A percentile compares a stretch with the other conserved stretches of the same genome.
phyloP scores from a whole-genome alignment of 495 filamentous ascomycete genomes.

The Aspergillus ellipticus region DNA sequence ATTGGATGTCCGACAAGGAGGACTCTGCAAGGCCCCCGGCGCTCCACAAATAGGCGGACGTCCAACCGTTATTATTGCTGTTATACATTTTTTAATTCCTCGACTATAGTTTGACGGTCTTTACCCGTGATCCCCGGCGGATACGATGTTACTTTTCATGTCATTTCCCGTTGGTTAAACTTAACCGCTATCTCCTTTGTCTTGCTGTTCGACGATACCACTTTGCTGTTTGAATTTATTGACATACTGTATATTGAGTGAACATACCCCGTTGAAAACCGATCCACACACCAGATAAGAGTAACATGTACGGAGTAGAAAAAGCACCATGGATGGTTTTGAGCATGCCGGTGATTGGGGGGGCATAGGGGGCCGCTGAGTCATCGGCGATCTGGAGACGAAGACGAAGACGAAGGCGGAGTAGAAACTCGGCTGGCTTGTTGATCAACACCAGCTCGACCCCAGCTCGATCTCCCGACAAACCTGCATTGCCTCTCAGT shows the following conservation, averaged over 20 bases:
- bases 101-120: not conserved
- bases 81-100: not conserved
- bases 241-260: not conserved
- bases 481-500: too few species aligned
- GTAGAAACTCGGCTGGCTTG: too few species aligned
- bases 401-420: too few species aligned
- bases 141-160: not conserved
- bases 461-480: not conserved
- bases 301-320: not conserved
- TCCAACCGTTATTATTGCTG: not conserved
- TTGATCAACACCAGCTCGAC: not conserved
- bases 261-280: not conserved
- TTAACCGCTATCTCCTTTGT: constrained; percentile 1
- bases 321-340: too few species aligned
- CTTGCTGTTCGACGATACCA: constrained; percentile 28
- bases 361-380: not conserved
- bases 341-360: too few species aligned
- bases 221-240: constrained; percentile 8
- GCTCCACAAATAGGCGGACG: not conserved
- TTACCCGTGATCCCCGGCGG: not conserved
- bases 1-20: constrained; percentile 36
- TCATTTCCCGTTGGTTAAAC: constrained; percentile 7
- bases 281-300: too few species aligned
- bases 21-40: constrained; percentile 9
- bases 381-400: too few species aligned